Conservation (phyloP, 2,329 filamentous ascomycete genomes). For the Fusarium luffae region DNA sequence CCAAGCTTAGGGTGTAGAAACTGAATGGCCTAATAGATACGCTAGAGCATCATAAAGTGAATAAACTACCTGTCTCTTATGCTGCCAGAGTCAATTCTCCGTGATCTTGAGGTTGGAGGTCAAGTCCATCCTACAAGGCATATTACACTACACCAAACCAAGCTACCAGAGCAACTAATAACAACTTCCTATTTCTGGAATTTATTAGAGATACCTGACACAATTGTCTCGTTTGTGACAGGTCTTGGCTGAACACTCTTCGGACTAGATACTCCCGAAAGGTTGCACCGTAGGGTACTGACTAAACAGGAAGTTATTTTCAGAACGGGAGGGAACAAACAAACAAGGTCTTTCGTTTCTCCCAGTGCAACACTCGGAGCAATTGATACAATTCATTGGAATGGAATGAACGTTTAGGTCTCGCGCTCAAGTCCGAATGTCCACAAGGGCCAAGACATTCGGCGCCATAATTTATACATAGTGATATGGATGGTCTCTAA, state of each 20-base stretch:
- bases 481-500: background rate
- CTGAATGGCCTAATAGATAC: background rate
- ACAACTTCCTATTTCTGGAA: background rate
- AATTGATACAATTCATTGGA: background rate
- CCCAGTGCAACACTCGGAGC: background rate
- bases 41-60: background rate
- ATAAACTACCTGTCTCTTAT: background rate
- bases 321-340: background rate
- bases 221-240: background rate
- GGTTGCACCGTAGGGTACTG: background rate
- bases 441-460: constrained; percentile 15
- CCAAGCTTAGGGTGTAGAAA: background rate
- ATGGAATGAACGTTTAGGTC: constrained; percentile 5
- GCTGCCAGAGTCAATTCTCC: background rate
- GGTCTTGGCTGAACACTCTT: background rate
- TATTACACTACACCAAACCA: background rate
- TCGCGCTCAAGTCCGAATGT: constrained; percentile 2
- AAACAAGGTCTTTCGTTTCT: constrained; percentile 5
- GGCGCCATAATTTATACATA: constrained; percentile 4
- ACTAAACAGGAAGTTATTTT: background rate
- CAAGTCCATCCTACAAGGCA: background rate
- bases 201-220: background rate
- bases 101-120: background rate
- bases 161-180: background rate
- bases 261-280: background rate